Evolutionary conservation across 768 basidiomycete species (phyloP), one percentile per base, ranked within the genome.

Genomic region (Amanita inopinata): DNA sequence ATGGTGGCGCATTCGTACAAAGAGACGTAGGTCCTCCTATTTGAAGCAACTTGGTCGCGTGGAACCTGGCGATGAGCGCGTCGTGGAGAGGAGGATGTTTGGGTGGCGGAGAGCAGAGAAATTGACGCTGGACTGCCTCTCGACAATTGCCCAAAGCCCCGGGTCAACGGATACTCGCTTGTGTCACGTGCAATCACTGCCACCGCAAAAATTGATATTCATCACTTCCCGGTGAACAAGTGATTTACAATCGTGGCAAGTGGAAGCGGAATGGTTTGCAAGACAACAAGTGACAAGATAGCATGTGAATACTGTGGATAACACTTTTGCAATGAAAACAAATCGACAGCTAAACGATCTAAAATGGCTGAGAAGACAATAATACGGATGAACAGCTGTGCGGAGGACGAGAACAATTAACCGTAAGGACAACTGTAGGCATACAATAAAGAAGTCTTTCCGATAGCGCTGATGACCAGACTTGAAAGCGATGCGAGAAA

Each of bases 101-200:
- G 12, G 33, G 35, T 20, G 33, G 25, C 11, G 10, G 24, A 18
- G 27, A 22, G 34, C 34, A 34, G 23, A 20, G n/a, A 23, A 22
- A 34, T 44, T 19, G 22, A 24, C 17, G 18, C 27, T 6, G n/a
- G 27, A n/a, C 7, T 28, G 27, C 7, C 7, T 6, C 7, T 17
- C 12, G 35, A 28, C 18, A 11, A 43, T n/a, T 6, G 27, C 7
- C 24, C 4, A 20, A 43, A 34, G 43, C 34, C 43, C 34, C 24
- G 43, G 43, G 43, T 44, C 41, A 42, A 34, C 17, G n/a, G n/a
- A n/a, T n/a, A n/a, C n/a, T n/a, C n/a, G 33, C 34, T 42, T 22
- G 27, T 10, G 43, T 44, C 43, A 44, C 43, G 43, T 44, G 43
- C 27, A n/a, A n/a, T n/a, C n/a, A n/a, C n/a, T n/a, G n/a, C n/a